A percentile compares a stretch with the other conserved stretches of the same genome.
Evolutionary conservation across 73 alveolate genomes (phyloP).

Genomic region (Paramecium octaurelia): DNA sequence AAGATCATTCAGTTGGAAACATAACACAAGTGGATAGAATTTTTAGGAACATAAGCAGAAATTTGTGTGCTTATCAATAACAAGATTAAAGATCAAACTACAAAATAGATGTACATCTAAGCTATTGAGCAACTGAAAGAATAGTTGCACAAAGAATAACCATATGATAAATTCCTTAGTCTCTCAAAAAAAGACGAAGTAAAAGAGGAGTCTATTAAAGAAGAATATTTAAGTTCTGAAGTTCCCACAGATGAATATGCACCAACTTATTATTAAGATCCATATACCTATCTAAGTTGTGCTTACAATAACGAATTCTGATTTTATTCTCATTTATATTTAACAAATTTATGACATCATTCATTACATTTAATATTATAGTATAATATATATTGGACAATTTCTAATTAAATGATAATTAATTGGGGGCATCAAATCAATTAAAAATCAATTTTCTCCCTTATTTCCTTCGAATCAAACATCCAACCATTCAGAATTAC

Average conservation of each 20-base stretch:
- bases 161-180: conserved; percentile 15
- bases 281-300: background rate
- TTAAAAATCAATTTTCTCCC: no score
- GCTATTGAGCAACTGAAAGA: conserved; percentile 5
- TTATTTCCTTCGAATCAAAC: no score
- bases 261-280: background rate
- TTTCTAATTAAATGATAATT: background rate
- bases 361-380: background rate
- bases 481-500: no score
- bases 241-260: background rate
- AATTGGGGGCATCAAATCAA: background rate
- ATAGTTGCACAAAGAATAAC: conserved; percentile 14
- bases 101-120: conserved; percentile 4
- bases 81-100: conserved; percentile 6
- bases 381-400: background rate
- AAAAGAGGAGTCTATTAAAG: background rate
- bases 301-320: background rate
- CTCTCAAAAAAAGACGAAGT: background rate
- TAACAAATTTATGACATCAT: conserved; percentile 28
- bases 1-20: conserved; percentile 10
- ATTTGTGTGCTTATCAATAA: conserved; percentile 17
- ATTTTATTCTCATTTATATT: background rate
- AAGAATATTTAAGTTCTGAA: background rate
- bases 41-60: conserved; percentile 39
- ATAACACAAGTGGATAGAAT: conserved; percentile 16